Conservation (phyloP, 805 yeast species). For the Candida oleophila region DNA sequence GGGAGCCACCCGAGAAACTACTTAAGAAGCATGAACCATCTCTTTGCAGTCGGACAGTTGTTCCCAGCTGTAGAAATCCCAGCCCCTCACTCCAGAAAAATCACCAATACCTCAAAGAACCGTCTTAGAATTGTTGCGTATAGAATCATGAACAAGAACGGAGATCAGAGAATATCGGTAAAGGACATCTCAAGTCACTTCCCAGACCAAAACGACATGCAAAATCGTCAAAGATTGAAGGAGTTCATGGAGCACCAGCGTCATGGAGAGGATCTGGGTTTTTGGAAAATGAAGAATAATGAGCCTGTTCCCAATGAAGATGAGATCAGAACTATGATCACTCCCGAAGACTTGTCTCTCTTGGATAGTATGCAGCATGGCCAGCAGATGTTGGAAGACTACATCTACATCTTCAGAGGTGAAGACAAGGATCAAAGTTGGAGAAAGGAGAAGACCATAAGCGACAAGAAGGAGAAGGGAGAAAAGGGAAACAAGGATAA, state of each 20-base stretch:
- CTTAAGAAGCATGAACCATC: constrained; percentile 63
- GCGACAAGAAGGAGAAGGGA: constrained; percentile 34
- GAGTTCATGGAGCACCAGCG: constrained; percentile 98
- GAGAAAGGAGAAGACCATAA: constrained; percentile 16
- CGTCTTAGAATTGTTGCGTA: constrained; percentile 91
- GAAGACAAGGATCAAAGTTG: constrained; percentile 27
- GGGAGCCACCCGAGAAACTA: constrained; percentile 71
- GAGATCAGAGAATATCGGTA: constrained; percentile 73
- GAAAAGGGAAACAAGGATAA: constrained; percentile 21
- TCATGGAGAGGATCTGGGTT: constrained; percentile 91
- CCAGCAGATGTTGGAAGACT: constrained; percentile 83
- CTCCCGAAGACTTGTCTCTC: constrained; percentile 87
- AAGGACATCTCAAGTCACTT: constrained; percentile 88
- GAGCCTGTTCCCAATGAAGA: constrained; percentile 72
- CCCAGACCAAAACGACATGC: constrained; percentile 97
- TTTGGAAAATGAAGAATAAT: constrained; percentile 75
- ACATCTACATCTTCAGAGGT: constrained; percentile 51
- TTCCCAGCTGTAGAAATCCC: constrained; percentile 95
- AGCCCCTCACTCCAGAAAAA: constrained; percentile 96
- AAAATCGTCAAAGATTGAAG: constrained; percentile 89
- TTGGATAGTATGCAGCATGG: constrained; percentile 92
- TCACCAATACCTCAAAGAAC: constrained; percentile 88
- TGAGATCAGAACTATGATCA: constrained; percentile 73
- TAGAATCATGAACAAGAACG: constrained; percentile 75
- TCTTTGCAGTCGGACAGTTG: constrained; percentile 88